These are phyloP conservation scores for Talaromyces sp. DNA, from an alignment of 2,329 filamentous ascomycete species.

Conservation along the genomic window DNA sequence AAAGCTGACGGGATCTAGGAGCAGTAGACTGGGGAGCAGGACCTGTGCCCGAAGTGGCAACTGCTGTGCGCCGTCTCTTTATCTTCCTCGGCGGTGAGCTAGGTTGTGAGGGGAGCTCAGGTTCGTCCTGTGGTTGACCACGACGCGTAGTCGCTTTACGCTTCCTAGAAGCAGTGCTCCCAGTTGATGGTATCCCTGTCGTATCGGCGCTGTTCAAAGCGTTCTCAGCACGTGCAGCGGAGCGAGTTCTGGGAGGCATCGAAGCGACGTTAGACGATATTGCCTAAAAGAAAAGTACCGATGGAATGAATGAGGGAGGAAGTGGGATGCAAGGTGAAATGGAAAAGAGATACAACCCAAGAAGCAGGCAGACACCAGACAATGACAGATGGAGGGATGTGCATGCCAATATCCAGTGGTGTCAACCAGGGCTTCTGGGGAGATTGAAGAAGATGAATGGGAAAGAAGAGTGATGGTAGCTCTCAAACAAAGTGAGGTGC, in stretches of 20 bases:
- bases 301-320: not conserved
- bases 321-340: not conserved
- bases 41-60: conserved; percentile 39
- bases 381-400: not conserved
- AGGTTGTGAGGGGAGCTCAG: conserved; percentile 32
- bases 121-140: conserved; percentile 43
- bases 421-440: not conserved
- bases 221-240: conserved; percentile 67
- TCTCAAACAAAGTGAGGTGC: conserved; percentile 9
- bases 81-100: conserved; percentile 53
- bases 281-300: not conserved
- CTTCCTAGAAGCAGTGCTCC: conserved; percentile 61
- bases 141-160: conserved; percentile 64
- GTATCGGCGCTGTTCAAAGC: conserved; percentile 37
- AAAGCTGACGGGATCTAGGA: conserved; percentile 42
- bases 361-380: not conserved
- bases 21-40: conserved; percentile 37
- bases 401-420: not conserved
- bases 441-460: not conserved
- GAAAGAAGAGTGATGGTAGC: not conserved
- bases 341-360: not conserved
- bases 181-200: conserved; percentile 42
- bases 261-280: conserved; percentile 54
- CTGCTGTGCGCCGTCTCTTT: conserved; percentile 68
- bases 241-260: conserved; percentile 96